Percentiles rank a stretch among this genome's conserved stretches.
These are phyloP conservation scores for Vitis riparia DNA, from an alignment of 164 flowering plant genomes.

Conservation along the genomic window DNA sequence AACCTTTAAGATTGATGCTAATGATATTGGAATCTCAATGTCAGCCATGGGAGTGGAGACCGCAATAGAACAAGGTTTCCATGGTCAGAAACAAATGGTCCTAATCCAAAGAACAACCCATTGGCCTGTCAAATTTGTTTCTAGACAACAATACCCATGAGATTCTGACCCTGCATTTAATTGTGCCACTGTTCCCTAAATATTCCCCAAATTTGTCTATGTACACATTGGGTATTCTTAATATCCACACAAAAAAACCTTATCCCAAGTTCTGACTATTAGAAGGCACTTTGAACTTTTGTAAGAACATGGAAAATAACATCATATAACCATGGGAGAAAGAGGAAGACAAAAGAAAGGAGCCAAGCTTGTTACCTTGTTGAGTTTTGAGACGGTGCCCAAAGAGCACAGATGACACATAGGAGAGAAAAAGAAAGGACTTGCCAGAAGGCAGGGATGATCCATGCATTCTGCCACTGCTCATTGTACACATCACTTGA, in stretches of 20 bases:
- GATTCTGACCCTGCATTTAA: too few relatives aligned
- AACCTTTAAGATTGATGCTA: too few relatives aligned
- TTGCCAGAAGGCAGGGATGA: constrained; percentile 99
- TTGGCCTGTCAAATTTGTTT: too few relatives aligned
- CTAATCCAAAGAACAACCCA: too few relatives aligned
- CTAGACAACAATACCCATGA: too few relatives aligned
- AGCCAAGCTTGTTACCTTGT: constrained; percentile 51
- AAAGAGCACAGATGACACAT: constrained; percentile 84
- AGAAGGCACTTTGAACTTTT: too few relatives aligned
- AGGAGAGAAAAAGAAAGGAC: constrained; percentile 86
- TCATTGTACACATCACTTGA: constrained; percentile 85
- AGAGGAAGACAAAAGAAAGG: neutral
- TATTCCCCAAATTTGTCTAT: neutral
- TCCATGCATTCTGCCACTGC: constrained; percentile 96
- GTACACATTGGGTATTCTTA: neutral
- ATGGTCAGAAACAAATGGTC: too few relatives aligned
- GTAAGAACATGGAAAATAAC: neutral
- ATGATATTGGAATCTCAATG: too few relatives aligned
- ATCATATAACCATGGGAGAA: neutral
- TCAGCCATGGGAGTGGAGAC: too few relatives aligned
- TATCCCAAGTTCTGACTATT: too few relatives aligned
- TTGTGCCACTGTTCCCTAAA: neutral
- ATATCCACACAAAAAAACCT: too few relatives aligned
- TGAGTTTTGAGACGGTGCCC: constrained; percentile 98
- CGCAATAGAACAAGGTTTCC: too few relatives aligned